These are phyloP conservation scores for Actinomucor elegans DNA, from an alignment of 371 early-diverging fungal genomes.

Conservation along the genomic window DNA sequence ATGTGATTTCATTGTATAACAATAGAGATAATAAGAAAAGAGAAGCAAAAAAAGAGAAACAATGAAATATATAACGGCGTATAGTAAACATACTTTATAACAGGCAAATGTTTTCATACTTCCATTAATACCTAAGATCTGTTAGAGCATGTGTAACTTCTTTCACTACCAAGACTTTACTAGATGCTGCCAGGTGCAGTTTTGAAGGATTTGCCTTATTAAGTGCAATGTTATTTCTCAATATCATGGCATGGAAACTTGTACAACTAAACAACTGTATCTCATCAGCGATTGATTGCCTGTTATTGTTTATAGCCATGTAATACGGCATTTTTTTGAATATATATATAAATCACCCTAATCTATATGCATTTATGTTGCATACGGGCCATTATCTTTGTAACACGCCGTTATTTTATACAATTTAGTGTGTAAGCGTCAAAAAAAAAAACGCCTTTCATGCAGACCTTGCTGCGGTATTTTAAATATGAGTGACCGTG, in stretches of 20 bases:
- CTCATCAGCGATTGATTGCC: no score
- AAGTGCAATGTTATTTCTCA: constrained; percentile 10
- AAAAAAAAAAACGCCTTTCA: no score
- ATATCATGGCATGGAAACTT: background rate
- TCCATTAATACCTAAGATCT: constrained; percentile 4
- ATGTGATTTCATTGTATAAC: constrained; percentile 4
- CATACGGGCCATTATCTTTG: no score
- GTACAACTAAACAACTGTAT: background rate
- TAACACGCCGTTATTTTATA: no score
- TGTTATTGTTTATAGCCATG: no score
- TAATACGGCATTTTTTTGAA: no score
- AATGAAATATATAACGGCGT: background rate
- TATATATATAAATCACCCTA: no score
- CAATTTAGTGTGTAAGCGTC: no score
- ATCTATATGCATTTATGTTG: no score
- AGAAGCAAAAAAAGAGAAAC: background rate
- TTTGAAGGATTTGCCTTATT: constrained; percentile 6
- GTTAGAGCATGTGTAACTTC: constrained; percentile 1
- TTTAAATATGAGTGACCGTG: no score
- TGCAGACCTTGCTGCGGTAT: no score
- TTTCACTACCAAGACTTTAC: no score
- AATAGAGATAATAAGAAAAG: background rate
- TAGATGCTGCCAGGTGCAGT: background rate
- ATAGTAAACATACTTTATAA: background rate
- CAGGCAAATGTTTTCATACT: constrained; percentile 18